A percentile compares a stretch with the other conserved stretches of the same genome.
phyloP scores from a whole-genome alignment of 306 rosid species.

The Cicer arietinum region DNA sequence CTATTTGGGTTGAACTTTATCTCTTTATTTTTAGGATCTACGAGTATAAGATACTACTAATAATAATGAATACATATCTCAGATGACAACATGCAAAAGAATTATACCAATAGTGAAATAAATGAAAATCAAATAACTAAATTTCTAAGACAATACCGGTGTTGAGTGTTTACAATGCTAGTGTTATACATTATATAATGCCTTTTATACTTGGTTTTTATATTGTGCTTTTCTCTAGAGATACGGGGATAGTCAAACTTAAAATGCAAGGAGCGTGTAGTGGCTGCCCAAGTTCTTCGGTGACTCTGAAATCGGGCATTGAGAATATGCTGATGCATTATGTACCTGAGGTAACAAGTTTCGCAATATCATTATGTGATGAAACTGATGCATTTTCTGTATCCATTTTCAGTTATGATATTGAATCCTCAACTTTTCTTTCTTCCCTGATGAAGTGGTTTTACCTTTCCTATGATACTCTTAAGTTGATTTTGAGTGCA shows the following conservation, averaged over 20 bases:
- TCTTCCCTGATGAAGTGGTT: neutral
- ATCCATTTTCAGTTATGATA: neutral
- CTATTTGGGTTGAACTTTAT: neutral
- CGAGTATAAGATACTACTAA: neutral
- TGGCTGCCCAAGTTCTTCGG: slow-evolving; percentile 99
- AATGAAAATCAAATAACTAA: neutral
- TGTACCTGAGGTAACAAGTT: slow-evolving; percentile 87
- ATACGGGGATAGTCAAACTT: slow-evolving; percentile 83
- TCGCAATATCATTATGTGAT: slow-evolving; percentile 26
- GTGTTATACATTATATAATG: neutral
- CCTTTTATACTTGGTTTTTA: neutral
- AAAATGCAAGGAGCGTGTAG: slow-evolving; percentile 70
- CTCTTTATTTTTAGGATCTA: neutral
- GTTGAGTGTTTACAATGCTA: slow-evolving; percentile 8
- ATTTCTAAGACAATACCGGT: neutral
- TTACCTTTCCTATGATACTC: neutral
- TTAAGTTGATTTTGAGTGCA: neutral
- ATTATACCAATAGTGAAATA: neutral
- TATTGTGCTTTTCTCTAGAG: slow-evolving; percentile 57
- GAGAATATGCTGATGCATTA: slow-evolving; percentile 98
- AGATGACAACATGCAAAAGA: neutral
- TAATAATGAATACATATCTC: neutral
- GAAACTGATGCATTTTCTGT: slow-evolving; percentile 26
- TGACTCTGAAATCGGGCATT: slow-evolving; percentile 96
- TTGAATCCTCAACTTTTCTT: slow-evolving; percentile 36